These are phyloP conservation scores for Primulina eburnea DNA, from an alignment of 257 asterid genomes.

Conservation along the genomic window DNA sequence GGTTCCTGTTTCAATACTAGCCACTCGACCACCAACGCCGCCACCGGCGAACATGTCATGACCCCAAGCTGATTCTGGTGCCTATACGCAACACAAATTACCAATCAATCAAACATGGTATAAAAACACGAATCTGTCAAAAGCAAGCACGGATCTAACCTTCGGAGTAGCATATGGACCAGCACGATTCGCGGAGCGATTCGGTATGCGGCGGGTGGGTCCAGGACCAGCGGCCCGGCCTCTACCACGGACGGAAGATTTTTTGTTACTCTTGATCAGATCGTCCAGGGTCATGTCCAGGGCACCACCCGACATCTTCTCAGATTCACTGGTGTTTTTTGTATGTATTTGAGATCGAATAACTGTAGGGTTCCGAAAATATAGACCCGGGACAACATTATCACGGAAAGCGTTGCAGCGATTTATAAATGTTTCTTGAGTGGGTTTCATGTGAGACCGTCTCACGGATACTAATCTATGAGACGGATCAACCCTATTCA, in stretches of 20 bases:
- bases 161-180: constrained; percentile 63
- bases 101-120: not conserved
- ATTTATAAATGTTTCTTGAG: too few relatives aligned
- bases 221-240: constrained; percentile 70
- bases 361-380: constrained; percentile 35
- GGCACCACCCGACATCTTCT: constrained; percentile 78
- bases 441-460: too few relatives aligned
- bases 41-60: constrained; percentile 64
- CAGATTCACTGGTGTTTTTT: not conserved
- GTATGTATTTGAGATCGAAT: constrained; percentile 1
- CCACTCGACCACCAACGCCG: constrained; percentile 48
- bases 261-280: constrained; percentile 88
- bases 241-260: constrained; percentile 46
- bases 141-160: constrained; percentile 52
- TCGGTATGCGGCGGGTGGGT: constrained; percentile 67
- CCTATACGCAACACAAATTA: constrained; percentile 35
- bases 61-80: constrained; percentile 83
- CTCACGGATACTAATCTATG: too few relatives aligned
- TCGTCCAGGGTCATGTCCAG: constrained; percentile 88
- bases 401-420: too few relatives aligned
- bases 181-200: constrained; percentile 61
- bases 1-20: constrained; percentile 92
- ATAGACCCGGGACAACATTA: constrained; percentile 7
- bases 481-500: too few relatives aligned
- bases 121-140: not conserved